phyloP scores from a whole-genome alignment of 2,329 filamentous ascomycete species.

The Exophiala sideris region DNA sequence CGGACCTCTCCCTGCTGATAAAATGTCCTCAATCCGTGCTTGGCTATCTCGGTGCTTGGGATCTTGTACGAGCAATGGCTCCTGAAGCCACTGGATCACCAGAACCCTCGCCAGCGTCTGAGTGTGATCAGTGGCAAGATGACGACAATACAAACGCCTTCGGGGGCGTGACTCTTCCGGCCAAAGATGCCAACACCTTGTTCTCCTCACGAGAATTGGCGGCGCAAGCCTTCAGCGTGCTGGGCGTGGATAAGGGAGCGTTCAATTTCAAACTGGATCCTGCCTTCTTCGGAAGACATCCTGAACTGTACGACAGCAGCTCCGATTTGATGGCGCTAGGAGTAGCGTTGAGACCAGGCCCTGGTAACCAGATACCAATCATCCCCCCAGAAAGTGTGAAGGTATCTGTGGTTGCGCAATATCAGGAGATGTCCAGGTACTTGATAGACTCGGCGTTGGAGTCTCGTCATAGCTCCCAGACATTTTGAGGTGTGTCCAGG shows the following conservation, averaged over 20 bases:
- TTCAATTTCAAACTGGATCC: conserved; percentile 12
- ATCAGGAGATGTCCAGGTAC: too few species aligned
- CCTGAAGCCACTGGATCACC: conserved; percentile 8
- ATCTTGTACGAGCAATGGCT: conserved; percentile 13
- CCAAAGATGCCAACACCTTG: conserved; percentile 1
- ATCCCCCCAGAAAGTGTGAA: too few species aligned
- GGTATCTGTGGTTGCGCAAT: too few species aligned
- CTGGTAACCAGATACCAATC: too few species aligned
- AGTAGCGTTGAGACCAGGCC: neutral
- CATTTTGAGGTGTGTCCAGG: too few species aligned
- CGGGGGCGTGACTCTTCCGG: conserved; percentile 2
- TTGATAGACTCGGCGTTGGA: too few species aligned
- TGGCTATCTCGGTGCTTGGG: conserved; percentile 17
- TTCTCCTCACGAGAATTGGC: conserved; percentile 6
- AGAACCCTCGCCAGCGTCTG: neutral
- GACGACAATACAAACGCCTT: neutral
- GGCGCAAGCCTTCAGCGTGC: conserved; percentile 12
- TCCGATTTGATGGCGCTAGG: conserved; percentile 6
- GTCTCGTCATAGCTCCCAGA: too few species aligned
- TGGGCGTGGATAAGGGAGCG: conserved; percentile 11
- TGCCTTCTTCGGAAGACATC: conserved; percentile 11
- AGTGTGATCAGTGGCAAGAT: neutral
- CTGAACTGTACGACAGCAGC: conserved; percentile 9
- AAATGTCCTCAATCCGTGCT: neutral
- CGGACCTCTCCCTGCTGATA: conserved; percentile 11